Base-by-base conservation (phyloP, 352 stramenopile species). In the Phytopythium kandeliae region DNA sequence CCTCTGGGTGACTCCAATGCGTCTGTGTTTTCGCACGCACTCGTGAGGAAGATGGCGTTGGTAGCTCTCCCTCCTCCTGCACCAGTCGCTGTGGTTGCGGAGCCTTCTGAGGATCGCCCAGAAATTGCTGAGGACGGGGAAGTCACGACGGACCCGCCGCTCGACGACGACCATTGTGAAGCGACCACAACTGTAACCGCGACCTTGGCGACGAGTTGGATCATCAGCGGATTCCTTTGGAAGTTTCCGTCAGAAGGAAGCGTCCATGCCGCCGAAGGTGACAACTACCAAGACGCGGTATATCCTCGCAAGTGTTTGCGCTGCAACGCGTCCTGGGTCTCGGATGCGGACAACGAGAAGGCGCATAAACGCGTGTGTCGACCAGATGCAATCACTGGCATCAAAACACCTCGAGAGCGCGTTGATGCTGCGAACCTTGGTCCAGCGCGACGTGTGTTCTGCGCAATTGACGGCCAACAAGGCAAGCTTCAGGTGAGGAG, bases 161-260 rank as follows among this genome's bases (percentile, higher is more conserved):
- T 7, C n/a, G 21, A 48, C 22, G 28, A 24, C 4, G n/a, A 2
- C 13, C 16, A 4, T 0, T 26, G 8, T 36, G 31, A 48, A 4
- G 43, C 19, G 5, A 6, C 22, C 19, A 12, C 37, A n/a, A 3
- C 38, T 11, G 21, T 19, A n/a, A 3, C 38, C 6, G 15, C 3
- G 21, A n/a, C 13, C 11, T 8, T 16, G 38, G 21, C 16, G 15
- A 16, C 8, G 16, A 15, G 21, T 31, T 17, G 21, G n/a, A 5
- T 25, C 10, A 33, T 55, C 4, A 38, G 48, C 36, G 48, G 54
- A 0, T 74, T 67, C 47, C 52, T 88, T 25, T 86, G 77, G 77
- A 88, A 88, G 47, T 88, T 83, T 47, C 77, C 77, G 1, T 86
- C 74, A 1, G 76, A 88, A 62, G 76, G 74, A 19, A 85, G 64